These are phyloP conservation scores for Aspergillus luchuensis DNA, from an alignment of 2,329 filamentous ascomycete species.

Conservation along the genomic window DNA sequence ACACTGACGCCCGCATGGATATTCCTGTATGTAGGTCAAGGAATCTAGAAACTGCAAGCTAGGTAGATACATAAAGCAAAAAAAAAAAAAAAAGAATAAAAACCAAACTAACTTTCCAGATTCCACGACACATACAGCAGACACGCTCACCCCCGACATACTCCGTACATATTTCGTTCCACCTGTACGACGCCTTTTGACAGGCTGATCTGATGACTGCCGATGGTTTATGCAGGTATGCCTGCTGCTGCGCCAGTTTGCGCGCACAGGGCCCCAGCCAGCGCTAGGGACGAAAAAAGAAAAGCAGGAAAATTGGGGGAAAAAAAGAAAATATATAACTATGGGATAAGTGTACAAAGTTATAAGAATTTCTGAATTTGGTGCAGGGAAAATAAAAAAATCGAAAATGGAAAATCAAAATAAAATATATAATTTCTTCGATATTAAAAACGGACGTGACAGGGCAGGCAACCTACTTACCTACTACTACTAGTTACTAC, in stretches of 20 bases:
- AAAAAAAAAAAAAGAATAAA: neutral
- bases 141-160: neutral
- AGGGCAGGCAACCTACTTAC: too few species aligned
- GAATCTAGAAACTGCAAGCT: neutral
- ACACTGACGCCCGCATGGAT: neutral
- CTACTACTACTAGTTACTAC: too few species aligned
- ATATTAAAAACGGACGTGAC: neutral
- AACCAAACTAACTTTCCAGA: neutral
- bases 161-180: slow-evolving; percentile 3
- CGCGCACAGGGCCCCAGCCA: slow-evolving; percentile 1
- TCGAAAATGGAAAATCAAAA: too few species aligned
- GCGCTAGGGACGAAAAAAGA: slow-evolving; percentile 5
- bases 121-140: neutral
- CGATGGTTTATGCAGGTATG: slow-evolving; percentile 2
- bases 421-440: neutral
- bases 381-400: neutral
- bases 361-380: too few species aligned
- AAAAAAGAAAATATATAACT: too few species aligned
- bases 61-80: neutral
- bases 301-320: neutral
- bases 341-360: too few species aligned
- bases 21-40: neutral
- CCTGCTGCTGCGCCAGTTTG: neutral
- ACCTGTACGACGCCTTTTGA: slow-evolving; percentile 5
- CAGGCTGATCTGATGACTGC: slow-evolving; percentile 11